A percentile compares a stretch with the other conserved stretches of the same genome.
Evolutionary conservation across 768 basidiomycete species (phyloP).

Genomic region (Pleurotus cornucopiae): DNA sequence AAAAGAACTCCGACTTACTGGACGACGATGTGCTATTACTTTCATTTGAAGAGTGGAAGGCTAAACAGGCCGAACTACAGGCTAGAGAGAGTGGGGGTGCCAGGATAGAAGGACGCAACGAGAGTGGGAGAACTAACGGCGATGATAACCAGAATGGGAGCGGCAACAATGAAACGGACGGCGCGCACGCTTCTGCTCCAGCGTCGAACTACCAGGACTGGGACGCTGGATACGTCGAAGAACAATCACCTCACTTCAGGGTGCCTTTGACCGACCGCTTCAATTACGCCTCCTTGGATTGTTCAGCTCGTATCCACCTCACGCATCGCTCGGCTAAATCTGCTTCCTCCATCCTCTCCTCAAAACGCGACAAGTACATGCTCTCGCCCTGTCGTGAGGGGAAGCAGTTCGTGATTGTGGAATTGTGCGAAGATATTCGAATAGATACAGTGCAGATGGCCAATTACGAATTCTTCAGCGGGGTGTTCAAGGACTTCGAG

Average conservation of each 20-base stretch:
- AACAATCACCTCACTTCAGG: constrained; percentile 58
- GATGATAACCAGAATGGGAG: constrained; percentile 9
- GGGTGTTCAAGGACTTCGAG: constrained; percentile 88
- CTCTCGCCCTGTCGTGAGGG: constrained; percentile 80
- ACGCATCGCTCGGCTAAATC: constrained; percentile 82
- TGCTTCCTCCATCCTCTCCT: constrained; percentile 76
- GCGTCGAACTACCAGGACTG: not conserved
- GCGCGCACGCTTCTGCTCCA: not conserved
- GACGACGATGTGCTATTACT: constrained; percentile 61
- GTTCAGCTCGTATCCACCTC: constrained; percentile 87
- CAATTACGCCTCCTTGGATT: constrained; percentile 92
- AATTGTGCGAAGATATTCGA: constrained; percentile 95
- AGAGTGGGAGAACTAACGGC: constrained; percentile 5
- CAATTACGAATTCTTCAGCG: constrained; percentile 97
- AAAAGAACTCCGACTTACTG: constrained; percentile 31
- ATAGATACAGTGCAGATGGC: constrained; percentile 96
- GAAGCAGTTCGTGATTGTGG: constrained; percentile 82
- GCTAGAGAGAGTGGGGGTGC: constrained; percentile 12
- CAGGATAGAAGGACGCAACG: not conserved
- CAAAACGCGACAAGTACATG: constrained; percentile 94
- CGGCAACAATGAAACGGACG: not conserved
- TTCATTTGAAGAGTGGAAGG: constrained; percentile 89
- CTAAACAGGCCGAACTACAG: constrained; percentile 48
- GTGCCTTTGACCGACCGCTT: constrained; percentile 83
- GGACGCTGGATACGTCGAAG: constrained; percentile 10